Conservation (phyloP, 345 rosid species). For the Combretum micranthum region DNA sequence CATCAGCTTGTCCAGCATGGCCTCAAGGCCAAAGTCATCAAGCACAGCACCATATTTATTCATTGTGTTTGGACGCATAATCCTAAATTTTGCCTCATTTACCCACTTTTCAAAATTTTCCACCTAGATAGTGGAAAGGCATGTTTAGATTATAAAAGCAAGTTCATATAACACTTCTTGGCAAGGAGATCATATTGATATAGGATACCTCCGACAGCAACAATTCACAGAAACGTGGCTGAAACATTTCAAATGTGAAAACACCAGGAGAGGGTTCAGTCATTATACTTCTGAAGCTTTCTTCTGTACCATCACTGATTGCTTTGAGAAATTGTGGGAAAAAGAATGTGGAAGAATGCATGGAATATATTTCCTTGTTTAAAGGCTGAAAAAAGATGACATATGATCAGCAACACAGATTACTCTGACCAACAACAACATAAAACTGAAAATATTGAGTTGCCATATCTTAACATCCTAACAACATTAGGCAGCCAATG, state of each 20-base stretch:
- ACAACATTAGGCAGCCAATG: too few species aligned
- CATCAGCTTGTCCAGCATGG: constrained; percentile 82
- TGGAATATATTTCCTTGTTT: constrained; percentile 53
- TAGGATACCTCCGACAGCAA: constrained; percentile 64
- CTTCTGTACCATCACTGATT: constrained; percentile 44
- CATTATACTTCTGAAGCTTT: constrained; percentile 57
- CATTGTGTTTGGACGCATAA: constrained; percentile 98
- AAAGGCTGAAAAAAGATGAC: constrained; percentile 47
- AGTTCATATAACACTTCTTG: neutral
- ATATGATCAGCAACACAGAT: too few species aligned
- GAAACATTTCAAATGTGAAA: constrained; percentile 78
- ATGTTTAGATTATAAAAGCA: constrained; percentile 25
- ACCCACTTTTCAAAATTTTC: constrained; percentile 89
- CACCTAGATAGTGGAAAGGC: constrained; percentile 50
- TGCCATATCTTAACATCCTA: too few species aligned
- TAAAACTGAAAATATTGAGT: too few species aligned
- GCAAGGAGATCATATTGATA: neutral
- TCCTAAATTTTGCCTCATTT: constrained; percentile 49
- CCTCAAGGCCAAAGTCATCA: constrained; percentile 92
- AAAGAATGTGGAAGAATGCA: constrained; percentile 51
- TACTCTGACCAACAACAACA: too few species aligned
- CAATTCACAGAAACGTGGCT: constrained; percentile 68
- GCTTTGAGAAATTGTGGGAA: constrained; percentile 71
- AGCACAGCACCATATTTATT: constrained; percentile 90
- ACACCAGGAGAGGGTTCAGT: constrained; percentile 58